These are phyloP conservation scores for Mycosarcoma mackinlayi DNA, from an alignment of 1,284 basidiomycete genomes.

Conservation along the genomic window DNA sequence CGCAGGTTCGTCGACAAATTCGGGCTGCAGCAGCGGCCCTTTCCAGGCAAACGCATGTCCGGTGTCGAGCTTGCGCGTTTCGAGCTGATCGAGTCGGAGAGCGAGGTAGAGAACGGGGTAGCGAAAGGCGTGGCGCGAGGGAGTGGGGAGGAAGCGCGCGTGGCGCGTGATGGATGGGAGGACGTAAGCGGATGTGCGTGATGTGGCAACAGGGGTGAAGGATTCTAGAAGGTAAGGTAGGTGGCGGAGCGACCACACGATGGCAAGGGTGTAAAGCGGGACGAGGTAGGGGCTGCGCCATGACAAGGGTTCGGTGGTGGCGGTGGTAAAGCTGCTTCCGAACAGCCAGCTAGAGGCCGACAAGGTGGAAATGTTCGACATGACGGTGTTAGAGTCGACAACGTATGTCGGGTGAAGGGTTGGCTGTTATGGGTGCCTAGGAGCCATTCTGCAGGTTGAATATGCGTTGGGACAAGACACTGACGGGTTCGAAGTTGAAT, in stretches of 20 bases:
- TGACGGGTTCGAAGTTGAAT: no score
- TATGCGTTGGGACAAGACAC: no score
- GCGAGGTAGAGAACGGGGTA: slow-evolving; percentile 77
- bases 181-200: slow-evolving; percentile 27
- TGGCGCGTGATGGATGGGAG: slow-evolving; percentile 70
- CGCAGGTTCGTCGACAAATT: slow-evolving; percentile 24
- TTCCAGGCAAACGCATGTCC: slow-evolving; percentile 68
- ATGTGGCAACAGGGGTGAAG: neutral
- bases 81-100: slow-evolving; percentile 75
- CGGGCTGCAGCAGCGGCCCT: slow-evolving; percentile 18
- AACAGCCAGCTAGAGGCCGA: neutral
- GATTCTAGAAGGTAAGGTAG: slow-evolving; percentile 25
- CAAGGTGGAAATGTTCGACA: no score
- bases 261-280: slow-evolving; percentile 21
- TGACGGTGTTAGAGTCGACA: neutral
- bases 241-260: neutral
- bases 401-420: no score
- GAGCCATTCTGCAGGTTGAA: no score
- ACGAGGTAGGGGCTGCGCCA: neutral
- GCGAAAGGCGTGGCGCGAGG: slow-evolving; percentile 74
- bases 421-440: no score
- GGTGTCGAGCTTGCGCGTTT: slow-evolving; percentile 72
- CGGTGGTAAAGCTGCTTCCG: neutral
- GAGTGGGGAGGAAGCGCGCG: slow-evolving; percentile 73
- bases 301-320: neutral